These are phyloP conservation scores for Beauveria pseudobassiana DNA, from an alignment of 2,329 filamentous ascomycete genomes.

Conservation along the genomic window DNA sequence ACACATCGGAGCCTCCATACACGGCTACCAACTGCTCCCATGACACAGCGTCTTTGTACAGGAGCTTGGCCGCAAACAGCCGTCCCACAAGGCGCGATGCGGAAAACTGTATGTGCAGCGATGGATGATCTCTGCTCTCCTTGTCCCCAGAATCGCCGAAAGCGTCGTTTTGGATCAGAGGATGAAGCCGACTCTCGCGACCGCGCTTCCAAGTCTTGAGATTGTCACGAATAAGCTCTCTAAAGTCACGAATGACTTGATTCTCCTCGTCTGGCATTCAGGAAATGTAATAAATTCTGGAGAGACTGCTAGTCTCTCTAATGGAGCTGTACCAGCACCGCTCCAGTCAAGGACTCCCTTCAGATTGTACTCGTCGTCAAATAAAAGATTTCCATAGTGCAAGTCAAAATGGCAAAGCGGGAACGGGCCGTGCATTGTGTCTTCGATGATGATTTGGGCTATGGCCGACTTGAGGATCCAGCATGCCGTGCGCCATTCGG, in stretches of 20 bases:
- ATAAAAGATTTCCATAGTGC: slow-evolving; percentile 32
- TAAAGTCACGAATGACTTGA: neutral
- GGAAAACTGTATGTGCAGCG: slow-evolving; percentile 18
- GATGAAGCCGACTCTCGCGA: neutral
- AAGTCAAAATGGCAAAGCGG: slow-evolving; percentile 27
- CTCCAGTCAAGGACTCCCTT: slow-evolving; percentile 30
- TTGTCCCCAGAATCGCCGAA: slow-evolving; percentile 18
- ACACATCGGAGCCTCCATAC: slow-evolving; percentile 10
- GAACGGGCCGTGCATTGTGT: slow-evolving; percentile 25
- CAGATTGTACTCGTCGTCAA: slow-evolving; percentile 33
- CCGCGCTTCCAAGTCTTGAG: neutral
- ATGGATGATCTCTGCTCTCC: slow-evolving; percentile 15
- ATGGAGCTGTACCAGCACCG: slow-evolving; percentile 24
- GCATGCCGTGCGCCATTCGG: slow-evolving; percentile 23
- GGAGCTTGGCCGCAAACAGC: slow-evolving; percentile 16
- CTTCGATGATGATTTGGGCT: slow-evolving; percentile 22
- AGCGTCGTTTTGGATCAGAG: slow-evolving; percentile 14
- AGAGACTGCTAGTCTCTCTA: slow-evolving; percentile 28
- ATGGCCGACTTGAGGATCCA: slow-evolving; percentile 24
- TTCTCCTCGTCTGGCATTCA: slow-evolving; percentile 13
- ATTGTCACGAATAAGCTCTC: neutral
- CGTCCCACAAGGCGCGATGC: slow-evolving; percentile 15
- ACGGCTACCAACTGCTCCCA: slow-evolving; percentile 20
- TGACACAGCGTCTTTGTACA: slow-evolving; percentile 16
- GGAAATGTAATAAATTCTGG: slow-evolving; percentile 26